Percentiles rank a stretch among this genome's conserved stretches.
phyloP scores from a whole-genome alignment of 1,139 yeast genomes.

The Saccharomyces hybrid region DNA sequence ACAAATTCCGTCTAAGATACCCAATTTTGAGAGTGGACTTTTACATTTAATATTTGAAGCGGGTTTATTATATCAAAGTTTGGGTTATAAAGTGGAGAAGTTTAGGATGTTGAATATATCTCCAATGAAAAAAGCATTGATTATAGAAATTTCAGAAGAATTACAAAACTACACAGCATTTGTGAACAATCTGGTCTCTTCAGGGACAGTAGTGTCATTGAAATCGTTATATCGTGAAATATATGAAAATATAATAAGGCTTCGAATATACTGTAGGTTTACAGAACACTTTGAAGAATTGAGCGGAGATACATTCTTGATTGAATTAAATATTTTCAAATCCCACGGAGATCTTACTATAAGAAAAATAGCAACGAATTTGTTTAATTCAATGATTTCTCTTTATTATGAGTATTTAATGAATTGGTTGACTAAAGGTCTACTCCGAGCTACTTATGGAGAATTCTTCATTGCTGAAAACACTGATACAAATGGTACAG shows the following conservation, averaged over 20 bases:
- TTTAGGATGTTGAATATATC: slow-evolving; percentile 33
- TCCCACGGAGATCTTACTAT: slow-evolving; percentile 58
- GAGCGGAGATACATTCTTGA: slow-evolving; percentile 51
- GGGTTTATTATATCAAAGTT: slow-evolving; percentile 53
- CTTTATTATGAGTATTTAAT: slow-evolving; percentile 60
- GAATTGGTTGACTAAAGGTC: slow-evolving; percentile 68
- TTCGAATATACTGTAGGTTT: slow-evolving; percentile 49
- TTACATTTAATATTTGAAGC: slow-evolving; percentile 60
- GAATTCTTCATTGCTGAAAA: slow-evolving; percentile 56
- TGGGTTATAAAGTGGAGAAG: slow-evolving; percentile 34
- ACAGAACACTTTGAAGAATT: slow-evolving; percentile 33
- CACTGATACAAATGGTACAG: slow-evolving; percentile 11
- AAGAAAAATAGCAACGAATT: slow-evolving; percentile 35
- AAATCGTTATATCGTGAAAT: slow-evolving; percentile 41
- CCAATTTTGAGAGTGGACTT: slow-evolving; percentile 51
- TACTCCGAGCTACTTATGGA: slow-evolving; percentile 43
- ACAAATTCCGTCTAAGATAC: slow-evolving; percentile 44
- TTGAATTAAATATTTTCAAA: slow-evolving; percentile 44
- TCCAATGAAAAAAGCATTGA: slow-evolving; percentile 57
- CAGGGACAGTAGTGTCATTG: slow-evolving; percentile 28
- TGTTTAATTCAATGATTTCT: slow-evolving; percentile 43
- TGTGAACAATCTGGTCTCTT: slow-evolving; percentile 46
- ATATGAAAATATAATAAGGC: slow-evolving; percentile 42
- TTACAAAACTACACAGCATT: slow-evolving; percentile 47
- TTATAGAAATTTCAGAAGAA: slow-evolving; percentile 47